Evolutionary conservation across 2,329 filamentous ascomycete genomes (phyloP).

Genomic region (Aspergillus intermedius): DNA sequence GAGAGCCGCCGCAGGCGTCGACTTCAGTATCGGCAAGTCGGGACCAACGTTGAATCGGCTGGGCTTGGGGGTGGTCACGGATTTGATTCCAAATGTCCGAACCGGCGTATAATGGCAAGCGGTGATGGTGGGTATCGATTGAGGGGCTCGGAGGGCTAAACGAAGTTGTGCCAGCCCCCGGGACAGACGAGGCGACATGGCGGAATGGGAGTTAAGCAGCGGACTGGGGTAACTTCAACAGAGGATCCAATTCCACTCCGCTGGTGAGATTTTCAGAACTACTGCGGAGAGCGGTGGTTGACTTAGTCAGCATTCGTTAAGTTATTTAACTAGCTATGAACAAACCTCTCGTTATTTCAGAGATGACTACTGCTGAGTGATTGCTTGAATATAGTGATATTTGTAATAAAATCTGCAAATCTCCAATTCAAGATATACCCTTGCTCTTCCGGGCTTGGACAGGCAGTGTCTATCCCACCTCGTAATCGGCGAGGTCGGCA

Average conservation of each 20-base stretch:
- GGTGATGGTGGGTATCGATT: slow-evolving; percentile 16
- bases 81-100: slow-evolving; percentile 49
- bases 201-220: slow-evolving; percentile 5
- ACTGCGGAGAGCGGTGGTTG: background rate
- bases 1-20: slow-evolving; percentile 54
- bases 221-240: background rate
- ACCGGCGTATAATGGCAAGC: slow-evolving; percentile 6
- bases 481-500: background rate
- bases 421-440: too few relatives aligned
- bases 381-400: too few relatives aligned
- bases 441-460: too few relatives aligned
- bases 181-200: slow-evolving; percentile 32
- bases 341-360: too few relatives aligned
- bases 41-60: slow-evolving; percentile 50
- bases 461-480: too few relatives aligned
- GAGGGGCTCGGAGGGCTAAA: slow-evolving; percentile 17
- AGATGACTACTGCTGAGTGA: too few relatives aligned
- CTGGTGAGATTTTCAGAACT: slow-evolving; percentile 9
- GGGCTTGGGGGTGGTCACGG: slow-evolving; percentile 48
- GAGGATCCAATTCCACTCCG: background rate
- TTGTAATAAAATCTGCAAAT: too few relatives aligned
- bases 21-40: slow-evolving; percentile 47
- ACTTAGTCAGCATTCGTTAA: background rate
- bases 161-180: slow-evolving; percentile 27
- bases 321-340: background rate